A percentile compares a stretch with the other conserved stretches of the same genome.
These are phyloP conservation scores for Acer yangbiense DNA, from an alignment of 345 rosid species.

Conservation along the genomic window DNA sequence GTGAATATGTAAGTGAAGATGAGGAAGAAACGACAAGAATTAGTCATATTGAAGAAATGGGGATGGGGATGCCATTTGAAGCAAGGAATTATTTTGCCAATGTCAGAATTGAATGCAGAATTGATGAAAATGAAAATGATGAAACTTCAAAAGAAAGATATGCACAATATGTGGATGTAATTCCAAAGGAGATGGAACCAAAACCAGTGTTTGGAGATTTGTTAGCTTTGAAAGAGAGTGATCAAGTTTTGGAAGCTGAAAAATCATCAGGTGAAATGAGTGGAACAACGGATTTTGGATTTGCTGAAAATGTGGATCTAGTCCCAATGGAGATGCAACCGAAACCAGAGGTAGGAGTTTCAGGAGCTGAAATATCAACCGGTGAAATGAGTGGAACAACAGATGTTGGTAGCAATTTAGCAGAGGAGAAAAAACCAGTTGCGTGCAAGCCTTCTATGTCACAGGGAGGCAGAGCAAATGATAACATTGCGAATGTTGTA, in stretches of 20 bases:
- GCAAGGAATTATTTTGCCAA: neutral
- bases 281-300: conserved; percentile 4
- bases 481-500: too few species aligned
- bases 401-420: neutral
- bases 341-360: neutral
- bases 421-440: neutral
- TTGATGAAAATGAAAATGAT: conserved; percentile 11
- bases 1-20: conserved; percentile 4
- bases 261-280: neutral
- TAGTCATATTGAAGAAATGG: conserved; percentile 10
- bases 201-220: neutral
- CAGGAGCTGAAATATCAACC: neutral
- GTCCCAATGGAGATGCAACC: neutral
- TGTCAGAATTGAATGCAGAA: conserved; percentile 10
- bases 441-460: neutral
- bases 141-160: conserved; percentile 2
- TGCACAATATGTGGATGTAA: neutral
- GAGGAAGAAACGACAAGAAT: conserved; percentile 2
- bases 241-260: neutral
- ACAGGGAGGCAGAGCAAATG: too few species aligned
- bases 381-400: neutral
- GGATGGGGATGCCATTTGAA: conserved; percentile 4
- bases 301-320: neutral
- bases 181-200: neutral
- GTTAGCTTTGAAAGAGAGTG: neutral